Percentiles rank a stretch among this genome's conserved stretches.
Conservation (phyloP, 2,329 filamentous ascomycete genomes). For the Xenosphaeropsis pyriputrescens region DNA sequence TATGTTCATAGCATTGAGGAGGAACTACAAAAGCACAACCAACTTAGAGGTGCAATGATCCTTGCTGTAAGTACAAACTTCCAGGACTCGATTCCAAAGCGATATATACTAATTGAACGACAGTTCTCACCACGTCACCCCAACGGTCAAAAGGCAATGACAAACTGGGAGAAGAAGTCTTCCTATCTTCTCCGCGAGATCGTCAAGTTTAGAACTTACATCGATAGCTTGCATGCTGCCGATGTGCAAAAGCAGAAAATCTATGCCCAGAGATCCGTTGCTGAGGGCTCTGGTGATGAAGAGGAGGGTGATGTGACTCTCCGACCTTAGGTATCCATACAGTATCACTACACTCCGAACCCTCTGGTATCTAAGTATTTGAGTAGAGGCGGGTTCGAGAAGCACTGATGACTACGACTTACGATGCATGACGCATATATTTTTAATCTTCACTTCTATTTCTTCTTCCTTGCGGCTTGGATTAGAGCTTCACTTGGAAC, state of each 20-base stretch:
- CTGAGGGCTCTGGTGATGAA: constrained; percentile 9
- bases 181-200: constrained; percentile 85
- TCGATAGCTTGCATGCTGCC: constrained; percentile 67
- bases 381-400: too few relatives aligned
- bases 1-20: constrained; percentile 81
- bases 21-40: constrained; percentile 77
- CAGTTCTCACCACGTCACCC: constrained; percentile 70
- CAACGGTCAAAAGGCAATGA: constrained; percentile 74
- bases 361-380: too few relatives aligned
- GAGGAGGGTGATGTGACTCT: constrained; percentile 3
- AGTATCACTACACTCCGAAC: too few relatives aligned
- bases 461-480: too few relatives aligned
- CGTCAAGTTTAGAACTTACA: constrained; percentile 92
- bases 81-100: background rate
- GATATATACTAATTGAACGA: background rate
- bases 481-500: too few relatives aligned
- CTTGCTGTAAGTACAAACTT: constrained; percentile 42
- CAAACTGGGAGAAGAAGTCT: constrained; percentile 95
- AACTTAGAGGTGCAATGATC: constrained; percentile 73
- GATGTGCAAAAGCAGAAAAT: constrained; percentile 54
- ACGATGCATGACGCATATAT: too few relatives aligned
- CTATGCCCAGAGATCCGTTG: constrained; percentile 39
- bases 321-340: background rate
- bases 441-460: too few relatives aligned
- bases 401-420: too few relatives aligned